Base-by-base conservation (phyloP, 1,284 basidiomycete species). In the Neonothopanus nambi region DNA sequence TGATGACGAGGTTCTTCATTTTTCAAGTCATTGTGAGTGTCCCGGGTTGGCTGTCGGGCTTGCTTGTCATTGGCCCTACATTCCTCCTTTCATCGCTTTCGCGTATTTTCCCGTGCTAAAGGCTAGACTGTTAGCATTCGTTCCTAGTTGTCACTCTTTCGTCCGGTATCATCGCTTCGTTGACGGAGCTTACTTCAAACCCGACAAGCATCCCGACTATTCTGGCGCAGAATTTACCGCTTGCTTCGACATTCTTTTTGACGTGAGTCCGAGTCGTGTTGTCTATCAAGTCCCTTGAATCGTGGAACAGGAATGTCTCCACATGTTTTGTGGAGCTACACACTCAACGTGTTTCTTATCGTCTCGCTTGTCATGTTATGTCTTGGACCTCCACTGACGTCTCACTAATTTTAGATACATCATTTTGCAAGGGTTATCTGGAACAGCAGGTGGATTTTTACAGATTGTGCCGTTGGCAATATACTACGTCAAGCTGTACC, bases 241-340 rank as follows among this genome's bases (percentile, higher is more conserved):
- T 80, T 57, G 91, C 93, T 0, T 93, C 91, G 17, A 95, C 85
- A 55, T 99, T 97, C 83, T 98, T 98, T 87, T 78, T 98, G 50
- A 95, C 93, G 73, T 95, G 74, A 57, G 82, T 64, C 3, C 71
- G n/a, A n/a, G n/a, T n/a, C n/a, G n/a, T n/a, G n/a, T n/a, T n/a
- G n/a, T n/a, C n/a, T n/a, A n/a, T n/a, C n/a, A n/a, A n/a, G n/a
- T n/a, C n/a, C n/a, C n/a, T n/a, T n/a, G n/a, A n/a, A n/a, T n/a
- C n/a, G n/a, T n/a, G n/a, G n/a, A n/a, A n/a, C n/a, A n/a, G n/a
- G n/a, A n/a, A n/a, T n/a, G n/a, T n/a, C n/a, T n/a, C n/a, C n/a
- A n/a, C n/a, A n/a, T n/a, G n/a, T n/a, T n/a, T n/a, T n/a, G n/a
- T n/a, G n/a, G n/a, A n/a, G n/a, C n/a, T n/a, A n/a, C n/a, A n/a